These are phyloP conservation scores for Aegilops umbellulata DNA, from an alignment of 176 grass and related monocot species.

Conservation along the genomic window DNA sequence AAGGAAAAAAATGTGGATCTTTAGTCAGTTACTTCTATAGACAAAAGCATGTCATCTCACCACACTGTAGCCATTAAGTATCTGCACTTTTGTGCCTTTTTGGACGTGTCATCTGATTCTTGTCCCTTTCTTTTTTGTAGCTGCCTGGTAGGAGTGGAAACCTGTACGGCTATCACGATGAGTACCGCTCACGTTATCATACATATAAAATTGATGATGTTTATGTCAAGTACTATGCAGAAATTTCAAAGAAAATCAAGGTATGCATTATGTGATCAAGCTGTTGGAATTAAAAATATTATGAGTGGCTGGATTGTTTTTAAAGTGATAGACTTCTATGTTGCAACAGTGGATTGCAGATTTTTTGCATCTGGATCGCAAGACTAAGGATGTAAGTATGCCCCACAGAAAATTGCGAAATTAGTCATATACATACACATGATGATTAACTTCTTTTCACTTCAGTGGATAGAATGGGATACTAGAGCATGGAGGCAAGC, in stretches of 20 bases:
- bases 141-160: not conserved
- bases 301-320: not conserved
- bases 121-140: not conserved
- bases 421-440: not conserved
- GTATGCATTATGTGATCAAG: not conserved
- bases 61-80: not conserved
- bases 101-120: too few relatives aligned
- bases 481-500: not conserved
- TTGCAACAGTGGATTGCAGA: slow-evolving; percentile 1
- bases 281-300: not conserved
- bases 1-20: not conserved
- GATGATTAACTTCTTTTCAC: not conserved
- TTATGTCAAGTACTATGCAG: slow-evolving; percentile 14
- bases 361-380: not conserved
- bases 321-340: not conserved
- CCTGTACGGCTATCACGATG: not conserved
- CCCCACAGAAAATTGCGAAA: not conserved
- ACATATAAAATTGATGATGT: slow-evolving; percentile 6
- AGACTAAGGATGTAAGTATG: not conserved
- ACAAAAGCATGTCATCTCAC: not conserved
- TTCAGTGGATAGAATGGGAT: not conserved
- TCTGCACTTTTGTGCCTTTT: not conserved
- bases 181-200: not conserved
- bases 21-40: not conserved
- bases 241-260: slow-evolving; percentile 20